Percentiles rank a stretch among this genome's conserved stretches.
These are phyloP conservation scores for Pedinophyceae sp. DNA, from an alignment of 139 green algal genomes.

Conservation along the genomic window DNA sequence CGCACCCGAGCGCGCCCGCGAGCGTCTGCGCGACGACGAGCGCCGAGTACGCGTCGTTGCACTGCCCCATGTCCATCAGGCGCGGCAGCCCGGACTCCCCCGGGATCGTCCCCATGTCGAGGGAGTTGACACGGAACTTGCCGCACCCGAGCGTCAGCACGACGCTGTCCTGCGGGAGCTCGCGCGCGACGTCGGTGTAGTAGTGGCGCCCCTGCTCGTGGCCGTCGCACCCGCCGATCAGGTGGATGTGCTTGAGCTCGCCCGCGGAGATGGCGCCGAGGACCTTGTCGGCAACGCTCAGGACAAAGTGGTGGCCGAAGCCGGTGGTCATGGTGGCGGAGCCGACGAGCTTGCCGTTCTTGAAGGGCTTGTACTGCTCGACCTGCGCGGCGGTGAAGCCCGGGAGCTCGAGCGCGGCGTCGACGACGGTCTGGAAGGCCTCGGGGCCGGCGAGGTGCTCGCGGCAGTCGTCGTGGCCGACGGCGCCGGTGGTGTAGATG, in stretches of 20 bases:
- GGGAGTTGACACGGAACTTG: constrained; percentile 55
- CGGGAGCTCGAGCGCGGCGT: constrained; percentile 8
- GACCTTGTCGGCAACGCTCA: constrained; percentile 13
- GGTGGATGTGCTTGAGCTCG: constrained; percentile 22
- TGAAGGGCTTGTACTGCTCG: no score
- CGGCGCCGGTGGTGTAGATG: constrained; percentile 41
- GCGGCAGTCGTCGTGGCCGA: constrained; percentile 14
- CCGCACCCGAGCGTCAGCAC: constrained; percentile 49
- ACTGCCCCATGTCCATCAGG: constrained; percentile 67
- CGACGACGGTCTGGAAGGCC: constrained; percentile 18
- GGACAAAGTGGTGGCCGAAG: constrained; percentile 19
- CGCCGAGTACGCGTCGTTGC: constrained; percentile 29
- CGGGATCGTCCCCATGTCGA: constrained; percentile 31
- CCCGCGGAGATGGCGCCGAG: constrained; percentile 23
- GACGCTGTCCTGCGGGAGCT: constrained; percentile 1
- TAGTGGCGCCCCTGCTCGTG: constrained; percentile 12
- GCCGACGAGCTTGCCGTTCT: no score
- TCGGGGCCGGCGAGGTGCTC: no score
- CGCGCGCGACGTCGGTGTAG: constrained; percentile 4
- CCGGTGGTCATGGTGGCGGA: constrained; percentile 16
- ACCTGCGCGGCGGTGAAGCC: constrained; percentile 12
- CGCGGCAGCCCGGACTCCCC: constrained; percentile 40
- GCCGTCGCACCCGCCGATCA: constrained; percentile 24
- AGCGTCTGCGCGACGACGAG: constrained; percentile 46
- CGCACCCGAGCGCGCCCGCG: constrained; percentile 40